A percentile compares a stretch with the other conserved stretches of the same genome.
phyloP scores from a whole-genome alignment of 305 asterid species.

The Solanum hybrid region DNA sequence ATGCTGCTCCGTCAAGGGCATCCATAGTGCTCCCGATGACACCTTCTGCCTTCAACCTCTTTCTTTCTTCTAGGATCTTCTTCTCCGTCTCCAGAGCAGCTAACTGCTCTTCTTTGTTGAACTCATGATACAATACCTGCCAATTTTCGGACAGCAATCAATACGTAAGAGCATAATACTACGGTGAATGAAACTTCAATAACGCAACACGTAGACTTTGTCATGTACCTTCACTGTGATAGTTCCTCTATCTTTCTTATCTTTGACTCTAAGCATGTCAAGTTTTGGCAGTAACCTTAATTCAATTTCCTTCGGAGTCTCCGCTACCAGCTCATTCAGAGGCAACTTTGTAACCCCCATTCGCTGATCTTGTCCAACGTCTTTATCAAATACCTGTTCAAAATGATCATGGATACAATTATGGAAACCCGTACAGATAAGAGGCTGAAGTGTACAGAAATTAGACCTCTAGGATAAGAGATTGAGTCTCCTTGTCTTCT shows the following conservation, averaged over 20 bases:
- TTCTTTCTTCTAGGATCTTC: slow-evolving; percentile 62
- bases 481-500: slow-evolving; percentile 94
- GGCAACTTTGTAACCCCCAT: slow-evolving; percentile 67
- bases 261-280: slow-evolving; percentile 82
- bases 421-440: not conserved
- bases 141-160: not conserved
- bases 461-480: slow-evolving; percentile 68
- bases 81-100: slow-evolving; percentile 77
- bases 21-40: slow-evolving; percentile 84
- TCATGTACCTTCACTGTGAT: slow-evolving; percentile 23
- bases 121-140: slow-evolving; percentile 75
- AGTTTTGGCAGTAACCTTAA: slow-evolving; percentile 62
- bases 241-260: slow-evolving; percentile 90
- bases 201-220: not conserved
- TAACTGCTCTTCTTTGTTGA: slow-evolving; percentile 72
- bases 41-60: slow-evolving; percentile 82
- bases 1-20: slow-evolving; percentile 79
- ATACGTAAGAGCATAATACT: not conserved
- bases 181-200: not conserved
- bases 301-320: slow-evolving; percentile 44
- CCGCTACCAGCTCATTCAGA: slow-evolving; percentile 62
- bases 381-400: slow-evolving; percentile 75
- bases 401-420: not conserved
- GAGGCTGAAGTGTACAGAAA: not conserved
- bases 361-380: slow-evolving; percentile 85